Evolutionary conservation across 2,329 filamentous ascomycete species (phyloP).

Genomic region (Phialocephala sp.): DNA sequence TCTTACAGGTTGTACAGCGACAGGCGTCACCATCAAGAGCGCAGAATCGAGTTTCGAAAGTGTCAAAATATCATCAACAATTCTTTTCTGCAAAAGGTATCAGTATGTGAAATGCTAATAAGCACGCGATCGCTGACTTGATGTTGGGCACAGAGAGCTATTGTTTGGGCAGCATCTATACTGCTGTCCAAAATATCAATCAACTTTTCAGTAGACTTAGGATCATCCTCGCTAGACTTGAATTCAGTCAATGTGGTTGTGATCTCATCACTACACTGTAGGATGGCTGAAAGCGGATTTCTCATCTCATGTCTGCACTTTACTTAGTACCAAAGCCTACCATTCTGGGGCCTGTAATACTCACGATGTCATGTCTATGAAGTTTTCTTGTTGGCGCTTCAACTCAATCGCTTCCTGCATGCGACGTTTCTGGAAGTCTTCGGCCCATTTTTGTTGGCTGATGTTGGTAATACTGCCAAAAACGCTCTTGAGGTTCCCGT

Average conservation of each 20-base stretch:
- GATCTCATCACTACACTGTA: conserved; percentile 80
- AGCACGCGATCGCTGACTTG: conserved; percentile 29
- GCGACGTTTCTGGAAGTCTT: conserved; percentile 77
- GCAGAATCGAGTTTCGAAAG: conserved; percentile 74
- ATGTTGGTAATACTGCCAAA: conserved; percentile 87
- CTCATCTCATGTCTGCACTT: conserved; percentile 69
- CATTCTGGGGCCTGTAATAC: conserved; percentile 4
- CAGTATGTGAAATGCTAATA: conserved; percentile 3
- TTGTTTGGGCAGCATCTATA: conserved; percentile 80
- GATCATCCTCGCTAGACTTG: conserved; percentile 27
- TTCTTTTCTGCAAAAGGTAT: conserved; percentile 62
- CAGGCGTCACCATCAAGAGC: conserved; percentile 71
- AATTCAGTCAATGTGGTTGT: conserved; percentile 47
- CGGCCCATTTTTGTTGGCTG: conserved; percentile 83
- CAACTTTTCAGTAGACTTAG: conserved; percentile 46
- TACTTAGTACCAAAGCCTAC: conserved; percentile 9
- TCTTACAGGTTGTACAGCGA: conserved; percentile 69
- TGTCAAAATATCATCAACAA: conserved; percentile 71
- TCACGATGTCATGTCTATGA: conserved; percentile 71
- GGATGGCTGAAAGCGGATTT: conserved; percentile 75
- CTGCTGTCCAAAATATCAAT: conserved; percentile 58
- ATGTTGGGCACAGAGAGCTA: conserved; percentile 78
- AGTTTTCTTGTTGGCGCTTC: conserved; percentile 74
- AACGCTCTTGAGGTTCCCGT: conserved; percentile 72
- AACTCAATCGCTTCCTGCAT: conserved; percentile 82